These are phyloP conservation scores for Pestalotiopsis sp. DNA, from an alignment of 2,329 filamentous ascomycete species.

Conservation along the genomic window DNA sequence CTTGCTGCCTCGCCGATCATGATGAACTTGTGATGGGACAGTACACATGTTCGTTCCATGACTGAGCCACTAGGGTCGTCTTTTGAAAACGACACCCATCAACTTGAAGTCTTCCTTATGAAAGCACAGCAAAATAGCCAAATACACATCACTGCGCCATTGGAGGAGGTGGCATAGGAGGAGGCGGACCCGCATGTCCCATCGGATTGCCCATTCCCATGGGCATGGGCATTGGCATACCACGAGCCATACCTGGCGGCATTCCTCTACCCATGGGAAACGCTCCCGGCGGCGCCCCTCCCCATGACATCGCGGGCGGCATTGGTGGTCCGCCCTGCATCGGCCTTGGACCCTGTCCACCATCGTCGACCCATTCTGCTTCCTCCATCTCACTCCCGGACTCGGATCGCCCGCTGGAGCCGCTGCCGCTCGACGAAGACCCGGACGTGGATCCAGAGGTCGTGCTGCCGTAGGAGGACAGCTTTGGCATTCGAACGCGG, in stretches of 20 bases:
- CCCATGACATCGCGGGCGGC: neutral
- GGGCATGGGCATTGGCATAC: slow-evolving; percentile 2
- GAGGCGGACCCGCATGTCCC: slow-evolving; percentile 23
- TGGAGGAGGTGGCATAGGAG: slow-evolving; percentile 16
- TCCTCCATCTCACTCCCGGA: slow-evolving; percentile 7
- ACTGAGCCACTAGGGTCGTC: too few relatives aligned
- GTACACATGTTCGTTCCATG: neutral
- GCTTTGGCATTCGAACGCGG: neutral
- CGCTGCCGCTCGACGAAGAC: neutral
- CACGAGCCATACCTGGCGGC: slow-evolving; percentile 14
- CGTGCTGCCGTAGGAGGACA: neutral
- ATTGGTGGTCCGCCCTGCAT: neutral
- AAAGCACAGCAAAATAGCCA: too few relatives aligned
- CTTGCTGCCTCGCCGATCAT: neutral
- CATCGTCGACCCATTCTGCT: neutral
- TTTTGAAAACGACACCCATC: too few relatives aligned
- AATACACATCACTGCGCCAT: neutral
- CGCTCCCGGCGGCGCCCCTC: neutral
- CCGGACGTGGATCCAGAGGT: neutral
- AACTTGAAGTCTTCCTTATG: too few relatives aligned
- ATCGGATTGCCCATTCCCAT: slow-evolving; percentile 5
- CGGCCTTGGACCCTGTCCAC: neutral
- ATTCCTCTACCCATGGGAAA: slow-evolving; percentile 9
- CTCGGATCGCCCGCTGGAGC: neutral
- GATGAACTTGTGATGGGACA: too few relatives aligned